These are phyloP conservation scores for Ustilago xerochloae DNA, from an alignment of 1,284 basidiomycete species.

Conservation along the genomic window DNA sequence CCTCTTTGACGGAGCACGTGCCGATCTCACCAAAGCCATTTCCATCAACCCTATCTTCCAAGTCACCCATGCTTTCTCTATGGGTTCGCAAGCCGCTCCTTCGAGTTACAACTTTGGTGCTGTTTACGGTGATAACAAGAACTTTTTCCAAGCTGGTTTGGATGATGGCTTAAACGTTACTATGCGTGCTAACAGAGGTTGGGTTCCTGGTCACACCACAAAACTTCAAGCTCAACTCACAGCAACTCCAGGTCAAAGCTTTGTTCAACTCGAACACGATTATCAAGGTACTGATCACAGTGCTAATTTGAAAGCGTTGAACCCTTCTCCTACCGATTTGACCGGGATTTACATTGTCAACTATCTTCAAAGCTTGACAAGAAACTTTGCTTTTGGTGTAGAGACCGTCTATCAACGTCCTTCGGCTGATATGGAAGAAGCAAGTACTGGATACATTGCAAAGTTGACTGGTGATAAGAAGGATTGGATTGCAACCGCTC, in stretches of 20 bases:
- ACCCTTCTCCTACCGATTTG: constrained; percentile 85
- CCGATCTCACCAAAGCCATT: constrained; percentile 93
- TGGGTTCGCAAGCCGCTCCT: constrained; percentile 73
- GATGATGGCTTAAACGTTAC: constrained; percentile 93
- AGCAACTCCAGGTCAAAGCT: constrained; percentile 53
- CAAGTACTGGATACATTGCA: constrained; percentile 85
- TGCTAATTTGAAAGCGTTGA: constrained; percentile 88
- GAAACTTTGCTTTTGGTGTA: constrained; percentile 87
- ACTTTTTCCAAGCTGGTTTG: constrained; percentile 91
- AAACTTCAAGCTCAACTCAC: constrained; percentile 90
- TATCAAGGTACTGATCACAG: constrained; percentile 89
- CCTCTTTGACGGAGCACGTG: constrained; percentile 95
- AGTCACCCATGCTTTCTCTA: constrained; percentile 93
- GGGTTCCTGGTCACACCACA: constrained; percentile 81
- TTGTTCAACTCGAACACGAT: constrained; percentile 90
- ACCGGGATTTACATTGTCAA: constrained; percentile 95
- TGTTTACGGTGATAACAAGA: constrained; percentile 83
- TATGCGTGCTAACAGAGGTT: constrained; percentile 88
- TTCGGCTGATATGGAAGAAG: constrained; percentile 72
- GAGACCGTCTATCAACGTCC: constrained; percentile 88
- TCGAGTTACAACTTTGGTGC: constrained; percentile 93
- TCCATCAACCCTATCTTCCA: constrained; percentile 96
- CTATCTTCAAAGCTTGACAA: constrained; percentile 94
- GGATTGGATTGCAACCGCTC: constrained; percentile 83
- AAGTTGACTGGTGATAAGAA: constrained; percentile 72